Base-by-base conservation (phyloP, 2,329 filamentous ascomycete species). In the Penicillium frequentans region DNA sequence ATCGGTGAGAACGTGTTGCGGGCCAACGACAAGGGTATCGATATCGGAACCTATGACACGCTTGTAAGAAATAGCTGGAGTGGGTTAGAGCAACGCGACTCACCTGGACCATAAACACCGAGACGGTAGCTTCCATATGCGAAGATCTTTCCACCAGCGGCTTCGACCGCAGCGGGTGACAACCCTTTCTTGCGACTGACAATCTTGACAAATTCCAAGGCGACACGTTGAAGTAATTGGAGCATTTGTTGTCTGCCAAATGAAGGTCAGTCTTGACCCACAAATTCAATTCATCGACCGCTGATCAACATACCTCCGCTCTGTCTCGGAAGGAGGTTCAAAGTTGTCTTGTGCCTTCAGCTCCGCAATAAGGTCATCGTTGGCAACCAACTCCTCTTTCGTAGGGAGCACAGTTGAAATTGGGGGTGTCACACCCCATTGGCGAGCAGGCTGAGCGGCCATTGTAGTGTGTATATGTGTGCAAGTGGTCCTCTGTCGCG, bases 51-150 rank as follows among this genome's bases (percentile, higher is more conserved):
- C 92, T 85, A 46, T 42, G 48, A 45, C 21, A 44, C 19, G 19
- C 54, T 54, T 55, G 55, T 54, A 21, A 56, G 23, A 35, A 26
- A 6, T 10, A 4, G 2, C 7, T 39, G 3, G n/a, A 1, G 16
- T 4, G n/a, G 3, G 5, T 14, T n/a, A 1, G 1, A 16, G 2
- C 2, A 24, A 13, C 1, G n/a, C 14, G 35, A 70, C 74, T 66
- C 59, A 85, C 83, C 82, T 45, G 95, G 95, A 6, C 93, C 93
- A 74, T 90, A 96, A 24, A 98, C 95, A 58, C 95, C 95, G 13
- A 99, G 82, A 39, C 93, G 89, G 75, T 93, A 99, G 76, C 95
- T 98, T 62, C 95, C 95, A 74, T 95, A 99, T 1, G 93, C 96
- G 74, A 96, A 96, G 64, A 99, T 87, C 78, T 93, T 95, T 63